Evolutionary conservation across 306 rosid genomes (phyloP).

Genomic region (Oemleria cerasiformis): DNA sequence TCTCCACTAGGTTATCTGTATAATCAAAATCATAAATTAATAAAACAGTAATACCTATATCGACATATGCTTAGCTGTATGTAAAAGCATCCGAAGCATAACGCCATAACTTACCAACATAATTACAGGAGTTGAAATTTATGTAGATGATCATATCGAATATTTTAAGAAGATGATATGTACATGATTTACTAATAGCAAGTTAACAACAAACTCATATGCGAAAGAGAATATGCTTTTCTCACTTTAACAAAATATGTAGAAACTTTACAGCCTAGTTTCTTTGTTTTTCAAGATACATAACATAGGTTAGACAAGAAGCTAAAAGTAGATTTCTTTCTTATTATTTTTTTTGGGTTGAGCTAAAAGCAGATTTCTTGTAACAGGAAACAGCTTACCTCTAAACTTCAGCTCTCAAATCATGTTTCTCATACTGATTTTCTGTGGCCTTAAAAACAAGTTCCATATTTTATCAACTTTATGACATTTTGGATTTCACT

Average conservation of each 20-base stretch:
- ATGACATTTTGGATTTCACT: neutral
- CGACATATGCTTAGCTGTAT: neutral
- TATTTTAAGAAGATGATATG: neutral
- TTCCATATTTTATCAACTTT: conserved; percentile 1
- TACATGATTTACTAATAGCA: neutral
- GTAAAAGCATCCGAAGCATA: neutral
- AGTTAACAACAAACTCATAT: neutral
- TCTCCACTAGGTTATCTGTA: conserved; percentile 92
- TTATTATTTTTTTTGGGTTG: no score
- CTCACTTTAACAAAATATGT: neutral
- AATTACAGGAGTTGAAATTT: neutral
- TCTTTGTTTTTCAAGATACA: neutral
- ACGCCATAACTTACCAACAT: neutral
- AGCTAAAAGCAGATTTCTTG: neutral
- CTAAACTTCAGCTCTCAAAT: neutral
- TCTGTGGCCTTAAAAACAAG: neutral
- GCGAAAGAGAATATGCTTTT: neutral
- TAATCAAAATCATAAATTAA: conserved; percentile 11
- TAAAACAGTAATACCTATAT: neutral
- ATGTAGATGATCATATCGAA: neutral
- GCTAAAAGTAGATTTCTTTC: neutral
- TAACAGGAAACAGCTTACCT: neutral
- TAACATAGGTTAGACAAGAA: neutral
- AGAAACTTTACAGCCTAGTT: neutral
- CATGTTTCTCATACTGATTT: neutral